phyloP scores from a whole-genome alignment of 805 yeast species.

The Wickerhamomyces canadensis region DNA sequence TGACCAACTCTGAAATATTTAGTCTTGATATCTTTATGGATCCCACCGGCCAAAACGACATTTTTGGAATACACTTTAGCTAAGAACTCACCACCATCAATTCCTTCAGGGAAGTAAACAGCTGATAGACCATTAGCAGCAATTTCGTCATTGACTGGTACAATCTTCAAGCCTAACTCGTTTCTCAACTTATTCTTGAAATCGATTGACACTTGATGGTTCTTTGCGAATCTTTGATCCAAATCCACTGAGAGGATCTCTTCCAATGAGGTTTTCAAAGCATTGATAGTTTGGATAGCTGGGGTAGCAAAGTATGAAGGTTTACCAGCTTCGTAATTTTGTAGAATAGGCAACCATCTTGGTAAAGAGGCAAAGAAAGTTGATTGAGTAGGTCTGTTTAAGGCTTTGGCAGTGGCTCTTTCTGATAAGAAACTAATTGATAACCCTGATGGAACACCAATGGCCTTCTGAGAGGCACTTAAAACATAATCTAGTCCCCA shows the following conservation, averaged over 20 bases:
- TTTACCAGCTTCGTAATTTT: constrained; percentile 76
- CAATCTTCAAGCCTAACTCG: constrained; percentile 60
- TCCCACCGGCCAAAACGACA: constrained; percentile 83
- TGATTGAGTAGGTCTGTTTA: constrained; percentile 38
- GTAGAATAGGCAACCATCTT: constrained; percentile 86
- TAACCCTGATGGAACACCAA: constrained; percentile 92
- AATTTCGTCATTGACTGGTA: constrained; percentile 48
- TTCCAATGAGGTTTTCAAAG: constrained; percentile 68
- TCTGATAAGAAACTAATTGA: constrained; percentile 70
- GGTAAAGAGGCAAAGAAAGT: constrained; percentile 63
- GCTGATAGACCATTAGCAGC: constrained; percentile 91
- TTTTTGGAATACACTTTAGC: constrained; percentile 53
- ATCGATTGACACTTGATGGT: constrained; percentile 52
- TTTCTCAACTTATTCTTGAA: constrained; percentile 54
- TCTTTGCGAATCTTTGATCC: constrained; percentile 57
- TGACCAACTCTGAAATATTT: constrained; percentile 93
- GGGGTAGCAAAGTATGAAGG: constrained; percentile 94
- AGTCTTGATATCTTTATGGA: constrained; percentile 71
- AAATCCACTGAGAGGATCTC: constrained; percentile 58
- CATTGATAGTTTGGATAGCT: constrained; percentile 81
- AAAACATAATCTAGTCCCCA: constrained; percentile 90
- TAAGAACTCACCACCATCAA: constrained; percentile 64
- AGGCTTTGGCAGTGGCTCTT: constrained; percentile 64
- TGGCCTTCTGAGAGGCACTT: constrained; percentile 93
- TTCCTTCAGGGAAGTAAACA: constrained; percentile 71